Conservation (phyloP, 495 filamentous ascomycete species). For the Usnea hakonensis region DNA sequence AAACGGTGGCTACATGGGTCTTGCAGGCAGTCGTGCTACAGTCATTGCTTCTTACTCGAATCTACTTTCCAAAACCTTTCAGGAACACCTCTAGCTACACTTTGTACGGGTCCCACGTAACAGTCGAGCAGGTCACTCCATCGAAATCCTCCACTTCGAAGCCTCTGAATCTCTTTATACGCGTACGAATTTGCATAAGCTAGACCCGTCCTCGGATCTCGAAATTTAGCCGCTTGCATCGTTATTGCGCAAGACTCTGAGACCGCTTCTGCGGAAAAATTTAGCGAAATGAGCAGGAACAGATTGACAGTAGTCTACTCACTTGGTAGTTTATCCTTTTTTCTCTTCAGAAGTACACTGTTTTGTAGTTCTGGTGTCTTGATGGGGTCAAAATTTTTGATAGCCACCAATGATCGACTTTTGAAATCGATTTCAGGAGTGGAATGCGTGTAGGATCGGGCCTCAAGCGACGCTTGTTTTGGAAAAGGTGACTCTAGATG, state of each 20-base stretch:
- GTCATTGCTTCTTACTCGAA: not conserved
- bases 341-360: constrained; percentile 51
- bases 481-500: not conserved
- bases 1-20: not conserved
- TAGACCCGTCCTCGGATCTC: constrained; percentile 68
- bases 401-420: constrained; percentile 43
- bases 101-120: constrained; percentile 57
- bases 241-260: constrained; percentile 69
- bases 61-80: constrained; percentile 44
- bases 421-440: constrained; percentile 43
- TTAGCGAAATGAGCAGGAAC: constrained; percentile 5
- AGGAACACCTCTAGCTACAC: constrained; percentile 61
- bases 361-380: constrained; percentile 28
- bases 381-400: constrained; percentile 48
- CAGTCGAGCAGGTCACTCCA: constrained; percentile 71
- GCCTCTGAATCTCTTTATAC: constrained; percentile 61
- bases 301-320: constrained; percentile 21
- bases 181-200: constrained; percentile 68
- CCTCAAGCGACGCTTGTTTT: not conserved
- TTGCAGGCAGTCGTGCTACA: not conserved
- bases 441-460: constrained; percentile 23
- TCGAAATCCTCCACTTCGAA: constrained; percentile 47
- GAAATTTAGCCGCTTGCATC: constrained; percentile 65
- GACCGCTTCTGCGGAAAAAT: constrained; percentile 37
- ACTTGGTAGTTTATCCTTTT: constrained; percentile 46